A percentile compares a stretch with the other conserved stretches of the same genome.
phyloP scores from a whole-genome alignment of 345 rosid genomes.

The Eucalyptus erythrocorys region DNA sequence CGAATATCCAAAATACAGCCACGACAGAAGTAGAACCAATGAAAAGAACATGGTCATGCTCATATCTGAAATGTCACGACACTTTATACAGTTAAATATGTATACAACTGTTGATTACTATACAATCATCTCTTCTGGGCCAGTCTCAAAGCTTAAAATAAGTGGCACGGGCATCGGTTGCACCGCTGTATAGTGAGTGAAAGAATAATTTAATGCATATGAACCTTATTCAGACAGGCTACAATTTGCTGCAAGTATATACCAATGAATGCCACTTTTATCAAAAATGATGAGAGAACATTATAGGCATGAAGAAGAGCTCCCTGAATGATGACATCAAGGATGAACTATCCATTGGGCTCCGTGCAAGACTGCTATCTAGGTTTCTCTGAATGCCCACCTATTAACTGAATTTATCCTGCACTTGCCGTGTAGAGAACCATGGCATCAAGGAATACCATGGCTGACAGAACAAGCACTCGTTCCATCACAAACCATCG shows the following conservation, averaged over 20 bases:
- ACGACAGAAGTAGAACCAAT: not conserved
- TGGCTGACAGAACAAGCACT: not conserved
- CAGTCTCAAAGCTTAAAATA: not conserved
- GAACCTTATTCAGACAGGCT: not conserved
- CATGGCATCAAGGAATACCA: not conserved
- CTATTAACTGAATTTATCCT: not conserved
- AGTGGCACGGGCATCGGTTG: not conserved
- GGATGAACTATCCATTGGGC: not conserved
- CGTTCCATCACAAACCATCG: not conserved
- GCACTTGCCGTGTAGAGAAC: not conserved
- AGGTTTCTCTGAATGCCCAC: not conserved
- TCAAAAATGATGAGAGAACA: not conserved
- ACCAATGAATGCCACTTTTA: not conserved
- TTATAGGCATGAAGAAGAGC: not conserved
- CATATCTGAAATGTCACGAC: not conserved
- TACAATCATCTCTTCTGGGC: not conserved
- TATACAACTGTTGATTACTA: not conserved
- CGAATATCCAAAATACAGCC: not conserved
- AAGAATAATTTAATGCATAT: not conserved
- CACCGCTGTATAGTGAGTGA: not conserved
- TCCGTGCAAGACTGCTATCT: not conserved
- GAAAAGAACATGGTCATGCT: not conserved
- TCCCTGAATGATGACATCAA: not conserved
- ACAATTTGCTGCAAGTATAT: not conserved
- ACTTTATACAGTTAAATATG: not conserved